Evolutionary conservation across 106 monocot genomes (phyloP).

Genomic region (Dioscorea dumetorum): DNA sequence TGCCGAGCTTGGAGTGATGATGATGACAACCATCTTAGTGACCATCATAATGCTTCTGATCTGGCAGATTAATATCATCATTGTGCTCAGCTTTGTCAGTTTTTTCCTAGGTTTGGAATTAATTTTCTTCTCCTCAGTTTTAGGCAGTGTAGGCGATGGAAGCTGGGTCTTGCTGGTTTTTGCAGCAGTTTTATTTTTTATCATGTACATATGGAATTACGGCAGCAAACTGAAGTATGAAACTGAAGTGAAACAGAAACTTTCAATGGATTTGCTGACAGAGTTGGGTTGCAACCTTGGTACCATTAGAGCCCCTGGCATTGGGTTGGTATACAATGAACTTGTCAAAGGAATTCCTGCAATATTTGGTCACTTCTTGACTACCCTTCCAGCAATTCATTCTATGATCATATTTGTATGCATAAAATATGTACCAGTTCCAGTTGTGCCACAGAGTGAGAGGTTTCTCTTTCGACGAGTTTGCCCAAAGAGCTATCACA

Average conservation of each 20-base stretch:
- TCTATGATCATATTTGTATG: conserved; percentile 90
- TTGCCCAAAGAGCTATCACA: conserved; percentile 74
- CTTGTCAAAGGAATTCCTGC: conserved; percentile 84
- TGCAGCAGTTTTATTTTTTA: conserved; percentile 45
- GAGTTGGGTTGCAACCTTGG: conserved; percentile 73
- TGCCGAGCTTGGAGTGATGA: conserved; percentile 86
- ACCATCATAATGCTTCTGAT: conserved; percentile 86
- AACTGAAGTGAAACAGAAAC: conserved; percentile 73
- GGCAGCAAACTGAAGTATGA: conserved; percentile 90
- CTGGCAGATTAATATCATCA: conserved; percentile 62
- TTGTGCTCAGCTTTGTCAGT: conserved; percentile 38
- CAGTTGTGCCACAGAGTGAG: conserved; percentile 72
- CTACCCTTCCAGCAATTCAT: conserved; percentile 78
- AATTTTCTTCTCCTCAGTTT: conserved; percentile 70
- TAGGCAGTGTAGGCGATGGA: conserved; percentile 61
- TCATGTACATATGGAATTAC: conserved; percentile 85
- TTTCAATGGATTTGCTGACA: conserved; percentile 69
- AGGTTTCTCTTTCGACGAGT: conserved; percentile 85
- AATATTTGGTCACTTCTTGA: conserved; percentile 85
- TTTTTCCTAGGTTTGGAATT: conserved; percentile 65
- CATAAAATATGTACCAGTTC: conserved; percentile 81
- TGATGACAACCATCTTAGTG: conserved; percentile 64
- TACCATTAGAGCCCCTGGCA: conserved; percentile 80
- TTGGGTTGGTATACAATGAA: conserved; percentile 77
- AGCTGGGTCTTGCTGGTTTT: conserved; percentile 75